Base-by-base conservation (phyloP, 257 asterid species). In the Nicotiana knightiana region DNA sequence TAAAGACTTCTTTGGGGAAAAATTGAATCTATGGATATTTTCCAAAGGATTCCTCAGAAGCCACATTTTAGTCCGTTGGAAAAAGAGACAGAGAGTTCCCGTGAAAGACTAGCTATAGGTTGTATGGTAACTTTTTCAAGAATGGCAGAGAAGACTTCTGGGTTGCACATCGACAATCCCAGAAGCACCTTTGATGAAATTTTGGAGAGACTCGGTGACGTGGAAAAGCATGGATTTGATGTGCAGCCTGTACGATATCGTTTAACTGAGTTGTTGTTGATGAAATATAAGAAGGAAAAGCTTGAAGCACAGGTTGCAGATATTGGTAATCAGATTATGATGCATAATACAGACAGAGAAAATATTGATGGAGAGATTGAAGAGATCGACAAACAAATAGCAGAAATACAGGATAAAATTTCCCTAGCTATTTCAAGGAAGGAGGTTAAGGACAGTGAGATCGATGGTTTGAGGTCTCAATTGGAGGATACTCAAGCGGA, bases 91-190 rank as follows among this genome's bases (percentile, higher is more conserved):
- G 98, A 93, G 85, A 87, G 92, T 83, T 81, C 87, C 8, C 95
- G 98, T 8, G 99, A 93, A 85, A 95, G 97, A 46, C 78, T 87
- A 81, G 99, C 99, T 67, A 86, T 95, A 61, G 97, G 94, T 53
- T 86, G 11, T 71, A 96, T 93, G 98, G 97, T 93, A 2, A 90
- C 88, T 10, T 96, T 90, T 81, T 66, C 89, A 68, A 85, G 90
- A 26, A 67, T 88, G 75, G 97, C 91, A 37, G 97, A 89, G 39
- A 92, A 81, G 81, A 82, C 86, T 51, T 84, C 90, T 24, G 87
- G 70, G 77, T 80, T 96, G 83, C 90, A 67, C 82, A 61, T 85
- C 53, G 86, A 79, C 8, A 92, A 87, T 80, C 88, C 96, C 5
- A 77, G 75, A 81, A 83, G 89, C 87, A 62, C 67, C 66, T 84